Percentiles rank a stretch among this genome's conserved stretches.
Conservation (phyloP, 768 basidiomycete species). For the Clavulina sp. region DNA sequence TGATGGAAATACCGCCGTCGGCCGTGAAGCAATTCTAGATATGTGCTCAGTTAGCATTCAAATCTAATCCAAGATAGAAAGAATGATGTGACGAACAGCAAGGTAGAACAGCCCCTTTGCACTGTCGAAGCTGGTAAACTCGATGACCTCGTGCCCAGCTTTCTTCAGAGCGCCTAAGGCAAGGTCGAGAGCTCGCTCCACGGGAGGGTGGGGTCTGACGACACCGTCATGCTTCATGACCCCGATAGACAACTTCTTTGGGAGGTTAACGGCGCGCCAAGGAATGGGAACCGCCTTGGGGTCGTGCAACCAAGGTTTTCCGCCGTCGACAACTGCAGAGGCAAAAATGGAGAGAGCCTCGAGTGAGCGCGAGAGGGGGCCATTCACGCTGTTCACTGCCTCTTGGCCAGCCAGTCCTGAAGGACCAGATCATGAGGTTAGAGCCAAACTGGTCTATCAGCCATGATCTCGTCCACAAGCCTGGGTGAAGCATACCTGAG, state of each 20-base stretch:
- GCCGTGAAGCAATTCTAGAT: no score
- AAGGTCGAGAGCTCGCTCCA: conserved; percentile 38
- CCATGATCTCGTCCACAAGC: no score
- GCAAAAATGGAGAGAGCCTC: conserved; percentile 48
- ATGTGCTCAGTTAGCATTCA: no score
- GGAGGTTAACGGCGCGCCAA: conserved; percentile 43
- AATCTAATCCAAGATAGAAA: no score
- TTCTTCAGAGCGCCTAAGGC: conserved; percentile 36
- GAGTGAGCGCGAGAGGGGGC: conserved; percentile 45
- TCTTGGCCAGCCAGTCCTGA: conserved; percentile 71
- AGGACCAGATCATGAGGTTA: no score
- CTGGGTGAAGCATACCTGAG: no score
- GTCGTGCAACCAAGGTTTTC: conserved; percentile 54
- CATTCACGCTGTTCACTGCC: conserved; percentile 50
- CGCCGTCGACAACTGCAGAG: conserved; percentile 37
- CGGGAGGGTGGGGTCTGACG: conserved; percentile 45
- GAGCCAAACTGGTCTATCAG: no score
- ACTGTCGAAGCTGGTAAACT: no score
- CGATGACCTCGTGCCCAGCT: conserved; percentile 53
- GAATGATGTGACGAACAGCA: no score
- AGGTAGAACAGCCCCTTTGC: no score
- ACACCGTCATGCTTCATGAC: conserved; percentile 52
- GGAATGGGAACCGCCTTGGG: conserved; percentile 37
- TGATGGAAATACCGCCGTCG: no score
- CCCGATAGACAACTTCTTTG: conserved; percentile 32